Conservation (phyloP, 176 grass and related monocot genomes). For the Carex myosuroides region DNA sequence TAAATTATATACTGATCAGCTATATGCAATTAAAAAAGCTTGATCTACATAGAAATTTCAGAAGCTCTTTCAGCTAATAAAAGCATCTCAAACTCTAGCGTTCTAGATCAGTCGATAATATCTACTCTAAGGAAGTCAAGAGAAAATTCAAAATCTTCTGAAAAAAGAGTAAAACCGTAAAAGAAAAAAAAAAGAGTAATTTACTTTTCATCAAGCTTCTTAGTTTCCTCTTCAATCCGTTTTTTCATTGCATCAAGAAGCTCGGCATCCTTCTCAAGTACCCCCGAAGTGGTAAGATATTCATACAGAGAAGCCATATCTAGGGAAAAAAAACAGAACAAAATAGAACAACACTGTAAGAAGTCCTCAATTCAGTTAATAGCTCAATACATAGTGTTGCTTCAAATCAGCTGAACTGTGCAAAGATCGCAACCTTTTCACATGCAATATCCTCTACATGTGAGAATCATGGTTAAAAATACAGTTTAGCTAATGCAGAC, state of each 20-base stretch:
- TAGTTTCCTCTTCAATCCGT: conserved; percentile 65
- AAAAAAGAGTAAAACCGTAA: not conserved
- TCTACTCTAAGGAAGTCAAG: not conserved
- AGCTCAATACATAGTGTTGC: not conserved
- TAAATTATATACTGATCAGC: conserved; percentile 14
- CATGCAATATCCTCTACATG: not conserved
- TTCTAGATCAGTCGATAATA: not conserved
- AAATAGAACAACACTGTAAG: not conserved
- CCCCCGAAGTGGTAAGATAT: conserved; percentile 43
- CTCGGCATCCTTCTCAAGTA: conserved; percentile 69
- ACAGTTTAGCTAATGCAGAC: not conserved
- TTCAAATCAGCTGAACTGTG: not conserved
- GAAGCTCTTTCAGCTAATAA: not conserved
- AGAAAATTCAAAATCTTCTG: not conserved
- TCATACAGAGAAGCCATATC: conserved; percentile 82
- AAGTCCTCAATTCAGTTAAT: not conserved
- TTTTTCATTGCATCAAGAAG: conserved; percentile 64
- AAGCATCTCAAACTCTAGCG: conserved; percentile 7
- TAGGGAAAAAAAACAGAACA: conserved; percentile 25
- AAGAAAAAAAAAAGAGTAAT: not conserved
- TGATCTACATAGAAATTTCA: not conserved
- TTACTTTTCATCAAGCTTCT: conserved; percentile 94
- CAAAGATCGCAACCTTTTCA: not conserved
- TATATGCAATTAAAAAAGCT: conserved; percentile 5
- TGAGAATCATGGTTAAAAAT: not conserved